Base-by-base conservation (phyloP, 129 eudicot species). In the Oenanthe sinensis region DNA sequence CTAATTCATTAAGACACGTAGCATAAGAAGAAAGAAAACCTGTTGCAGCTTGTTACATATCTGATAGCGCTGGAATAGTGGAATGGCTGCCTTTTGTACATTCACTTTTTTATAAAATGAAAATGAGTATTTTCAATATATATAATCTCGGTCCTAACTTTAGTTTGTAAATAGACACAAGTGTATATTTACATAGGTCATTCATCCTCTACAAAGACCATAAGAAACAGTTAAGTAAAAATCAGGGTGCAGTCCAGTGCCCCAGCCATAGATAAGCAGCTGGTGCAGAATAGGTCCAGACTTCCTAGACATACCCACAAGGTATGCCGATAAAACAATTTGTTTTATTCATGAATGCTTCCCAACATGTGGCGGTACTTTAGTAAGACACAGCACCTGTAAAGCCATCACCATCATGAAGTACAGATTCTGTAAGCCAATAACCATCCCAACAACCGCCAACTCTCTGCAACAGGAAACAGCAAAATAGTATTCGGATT, bases 361-460 rank as follows among this genome's bases (percentile, higher is more conserved):
- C 79, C 65, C 71, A 78, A 22, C 54, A 65, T 71, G 47, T 55
- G 63, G 50, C 48, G 47, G 75, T n/a, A 45, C 42, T 75, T 90
- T 80, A 95, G 85, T 95, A 95, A 24, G 98, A 97, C 79, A 95
- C 88, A 71, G 97, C 98, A 72, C 97, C 96, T 9, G 96, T 85
- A 81, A 95, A 95, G 82, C 90, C 85, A 84, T 95, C 96, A 65
- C 98, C 97, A 63, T 95, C 98, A 46, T 88, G 97, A 79, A 87
- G 96, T 17, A 95, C 62, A 78, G 94, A 90, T 82, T 95, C 96
- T 19, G 98, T 95, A 76, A 95, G 93, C 98, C 98, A 95, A 79
- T 95, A 95, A 15, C 97, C 98, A 81, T 95, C 97, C 98, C 98
- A 91, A 54, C 84, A 87, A 75, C 98, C 97, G 74, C 98, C 98